Conservation (phyloP, 148 eudicot genomes). For the Pouteria glomerata region DNA sequence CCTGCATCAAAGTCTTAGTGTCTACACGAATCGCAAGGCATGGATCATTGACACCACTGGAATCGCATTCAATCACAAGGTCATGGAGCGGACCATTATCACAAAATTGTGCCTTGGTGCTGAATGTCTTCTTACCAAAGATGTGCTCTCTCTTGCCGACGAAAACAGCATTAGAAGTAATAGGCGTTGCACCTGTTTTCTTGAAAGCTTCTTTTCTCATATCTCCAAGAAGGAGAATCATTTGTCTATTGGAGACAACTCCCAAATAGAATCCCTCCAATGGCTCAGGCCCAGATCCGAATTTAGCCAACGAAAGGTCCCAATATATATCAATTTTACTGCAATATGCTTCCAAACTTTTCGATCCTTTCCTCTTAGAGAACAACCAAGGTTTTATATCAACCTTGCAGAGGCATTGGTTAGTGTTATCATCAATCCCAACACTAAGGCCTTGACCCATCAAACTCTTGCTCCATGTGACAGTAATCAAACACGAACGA, state of each 20-base stretch:
- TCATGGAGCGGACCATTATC: slow-evolving; percentile 42
- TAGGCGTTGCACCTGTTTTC: slow-evolving; percentile 40
- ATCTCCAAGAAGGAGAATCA: slow-evolving; percentile 52
- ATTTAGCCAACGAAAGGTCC: slow-evolving; percentile 55
- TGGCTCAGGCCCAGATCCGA: slow-evolving; percentile 60
- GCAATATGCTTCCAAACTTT: slow-evolving; percentile 43
- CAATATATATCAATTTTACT: slow-evolving; percentile 51
- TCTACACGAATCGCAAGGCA: slow-evolving; percentile 47
- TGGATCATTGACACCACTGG: slow-evolving; percentile 35
- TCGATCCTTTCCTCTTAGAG: slow-evolving; percentile 59
- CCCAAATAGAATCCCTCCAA: slow-evolving; percentile 49
- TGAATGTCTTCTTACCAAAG: slow-evolving; percentile 50
- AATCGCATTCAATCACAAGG: slow-evolving; percentile 53
- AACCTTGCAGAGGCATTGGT: slow-evolving; percentile 49
- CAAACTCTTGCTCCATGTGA: slow-evolving; percentile 59
- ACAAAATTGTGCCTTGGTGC: slow-evolving; percentile 38
- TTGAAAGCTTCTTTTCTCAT: slow-evolving; percentile 57
- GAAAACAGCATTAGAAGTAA: slow-evolving; percentile 29
- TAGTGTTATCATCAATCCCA: slow-evolving; percentile 51
- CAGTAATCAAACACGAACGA: slow-evolving; percentile 34
- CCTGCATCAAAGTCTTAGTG: slow-evolving; percentile 47
- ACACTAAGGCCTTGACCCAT: slow-evolving; percentile 63
- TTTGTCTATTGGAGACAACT: slow-evolving; percentile 44
- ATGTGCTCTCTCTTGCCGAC: slow-evolving; percentile 47
- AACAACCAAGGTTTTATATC: slow-evolving; percentile 62